Base-by-base conservation (phyloP, 306 rosid genomes). In the Nissolia schottii region DNA sequence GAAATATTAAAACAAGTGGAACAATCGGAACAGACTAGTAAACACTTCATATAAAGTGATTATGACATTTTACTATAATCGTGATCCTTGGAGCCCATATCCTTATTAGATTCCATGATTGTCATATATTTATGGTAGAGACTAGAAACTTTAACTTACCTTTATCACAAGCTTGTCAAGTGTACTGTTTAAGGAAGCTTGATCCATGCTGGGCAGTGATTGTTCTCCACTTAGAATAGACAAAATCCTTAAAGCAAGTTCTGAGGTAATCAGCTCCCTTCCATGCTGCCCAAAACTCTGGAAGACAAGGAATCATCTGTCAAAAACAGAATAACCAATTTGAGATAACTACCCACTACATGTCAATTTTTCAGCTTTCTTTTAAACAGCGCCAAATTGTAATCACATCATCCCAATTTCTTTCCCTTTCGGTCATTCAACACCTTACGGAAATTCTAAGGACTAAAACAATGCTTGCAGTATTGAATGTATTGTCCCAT, bases 261-360 rank as follows among this genome's bases (percentile, higher is more conserved):
- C 99, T 58, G 93, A 41, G 50, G 99, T 91, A 78, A 95, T 95
- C 75, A 95, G 86, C 84, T 95, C 99, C 85, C 97, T 84, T 74
- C 96, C 99, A 76, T 91, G 99, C 97, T 95, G 99, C 77, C 99
- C 99, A 82, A 95, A 95, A 95, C 99, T 95, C 99, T 95, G 99
- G 97, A 92, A 95, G 91, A 95, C 97, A 95, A 95, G 96, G 96
- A 95, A 95, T 89, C 91, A 89, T 95, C 99, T 95, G 99, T 95
- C 99, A 94, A 89, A 89, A 89, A 95, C 91, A 92, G 89, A 85
- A 88, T 89, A 86, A 86, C 90, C 86, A 88, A 85, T 83, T 87
- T 87, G 96, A 86, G 98, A 90, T 67, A 73, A 78, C 87, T 84
- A 83, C 70, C 75, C 84, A 62, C 89, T 88, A 81, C 84, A 74